Percentiles rank a stretch among this genome's conserved stretches.
These are phyloP conservation scores for Triangularia verruculosa DNA, from an alignment of 2,329 filamentous ascomycete genomes.

Conservation along the genomic window DNA sequence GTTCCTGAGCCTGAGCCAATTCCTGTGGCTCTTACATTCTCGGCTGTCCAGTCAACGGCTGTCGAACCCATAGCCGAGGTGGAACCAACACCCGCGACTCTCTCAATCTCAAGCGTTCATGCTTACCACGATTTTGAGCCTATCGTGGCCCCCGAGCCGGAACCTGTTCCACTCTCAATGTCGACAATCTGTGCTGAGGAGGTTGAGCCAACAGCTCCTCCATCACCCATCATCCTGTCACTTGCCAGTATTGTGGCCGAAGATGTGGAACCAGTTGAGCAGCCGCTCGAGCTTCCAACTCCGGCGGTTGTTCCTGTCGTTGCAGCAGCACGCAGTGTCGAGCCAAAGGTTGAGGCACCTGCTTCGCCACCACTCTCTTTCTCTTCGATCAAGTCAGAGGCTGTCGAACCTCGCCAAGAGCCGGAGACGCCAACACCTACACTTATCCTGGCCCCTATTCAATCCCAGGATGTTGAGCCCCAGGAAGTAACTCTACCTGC, in stretches of 20 bases:
- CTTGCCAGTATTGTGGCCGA: slow-evolving; percentile 35
- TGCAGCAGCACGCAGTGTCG: slow-evolving; percentile 18
- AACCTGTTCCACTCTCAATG: slow-evolving; percentile 10
- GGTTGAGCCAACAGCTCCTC: slow-evolving; percentile 27
- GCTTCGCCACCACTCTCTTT: slow-evolving; percentile 25
- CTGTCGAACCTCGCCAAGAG: slow-evolving; percentile 22
- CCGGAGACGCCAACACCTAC: slow-evolving; percentile 8
- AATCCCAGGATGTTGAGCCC: slow-evolving; percentile 18
- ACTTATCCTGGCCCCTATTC: slow-evolving; percentile 25
- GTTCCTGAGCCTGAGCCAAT: slow-evolving; percentile 30
- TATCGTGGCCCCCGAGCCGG: slow-evolving; percentile 30
- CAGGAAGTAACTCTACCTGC: slow-evolving; percentile 16
- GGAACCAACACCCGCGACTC: slow-evolving; percentile 14
- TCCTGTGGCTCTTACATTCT: slow-evolving; percentile 13
- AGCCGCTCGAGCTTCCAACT: neutral
- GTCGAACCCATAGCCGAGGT: slow-evolving; percentile 27
- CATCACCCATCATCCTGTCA: slow-evolving; percentile 28
- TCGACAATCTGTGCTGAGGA: slow-evolving; percentile 23
- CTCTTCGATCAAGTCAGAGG: slow-evolving; percentile 35
- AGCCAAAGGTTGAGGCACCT: slow-evolving; percentile 10
- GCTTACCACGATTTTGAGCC: slow-evolving; percentile 15
- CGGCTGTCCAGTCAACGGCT: slow-evolving; percentile 20
- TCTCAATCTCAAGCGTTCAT: slow-evolving; percentile 10
- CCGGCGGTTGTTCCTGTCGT: slow-evolving; percentile 20
- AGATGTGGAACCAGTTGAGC: slow-evolving; percentile 36